Percentiles rank a stretch among this genome's conserved stretches.
Conservation (phyloP, 495 filamentous ascomycete species). For the Aspergillus homomorphus region DNA sequence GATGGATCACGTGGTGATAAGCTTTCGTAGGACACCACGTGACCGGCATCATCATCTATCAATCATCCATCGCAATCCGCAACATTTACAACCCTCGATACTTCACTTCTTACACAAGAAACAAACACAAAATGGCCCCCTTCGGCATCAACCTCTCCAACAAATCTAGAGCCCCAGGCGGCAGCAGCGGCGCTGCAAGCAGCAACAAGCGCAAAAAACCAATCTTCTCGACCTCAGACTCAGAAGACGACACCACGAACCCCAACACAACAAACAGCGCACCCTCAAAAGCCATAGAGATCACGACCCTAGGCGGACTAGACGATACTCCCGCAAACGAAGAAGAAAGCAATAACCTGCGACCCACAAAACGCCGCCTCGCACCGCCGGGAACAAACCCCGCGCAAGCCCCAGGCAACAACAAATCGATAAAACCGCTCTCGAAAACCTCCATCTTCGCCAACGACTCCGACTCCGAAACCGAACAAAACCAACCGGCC, state of each 20-base stretch:
- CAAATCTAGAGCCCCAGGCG: constrained; percentile 17
- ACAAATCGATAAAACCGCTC: constrained; percentile 28
- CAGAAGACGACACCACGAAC: constrained; percentile 44
- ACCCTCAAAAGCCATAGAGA: constrained; percentile 25
- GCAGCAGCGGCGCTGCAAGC: neutral
- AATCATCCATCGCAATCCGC: neutral
- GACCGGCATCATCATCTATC: neutral
- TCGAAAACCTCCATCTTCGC: constrained; percentile 44
- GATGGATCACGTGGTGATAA: constrained; percentile 9
- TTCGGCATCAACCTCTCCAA: constrained; percentile 59
- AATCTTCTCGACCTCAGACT: constrained; percentile 48
- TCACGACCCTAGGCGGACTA: constrained; percentile 45
- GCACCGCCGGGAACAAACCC: constrained; percentile 12
- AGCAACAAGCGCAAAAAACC: constrained; percentile 50
- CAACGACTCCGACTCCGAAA: constrained; percentile 38
- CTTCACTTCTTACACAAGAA: constrained; percentile 1
- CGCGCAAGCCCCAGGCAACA: constrained; percentile 21
- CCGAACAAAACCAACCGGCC: constrained; percentile 2
- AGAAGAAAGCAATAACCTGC: constrained; percentile 9
- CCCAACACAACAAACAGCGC: constrained; percentile 25
- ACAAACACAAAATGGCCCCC: constrained; percentile 45
- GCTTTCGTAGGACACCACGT: constrained; percentile 7
- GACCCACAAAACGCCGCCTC: constrained; percentile 34
- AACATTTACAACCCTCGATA: neutral
- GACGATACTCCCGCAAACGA: constrained; percentile 20